A percentile compares a stretch with the other conserved stretches of the same genome.
These are phyloP conservation scores for Omphalotus olearius DNA, from an alignment of 1,284 basidiomycete genomes.

Conservation along the genomic window DNA sequence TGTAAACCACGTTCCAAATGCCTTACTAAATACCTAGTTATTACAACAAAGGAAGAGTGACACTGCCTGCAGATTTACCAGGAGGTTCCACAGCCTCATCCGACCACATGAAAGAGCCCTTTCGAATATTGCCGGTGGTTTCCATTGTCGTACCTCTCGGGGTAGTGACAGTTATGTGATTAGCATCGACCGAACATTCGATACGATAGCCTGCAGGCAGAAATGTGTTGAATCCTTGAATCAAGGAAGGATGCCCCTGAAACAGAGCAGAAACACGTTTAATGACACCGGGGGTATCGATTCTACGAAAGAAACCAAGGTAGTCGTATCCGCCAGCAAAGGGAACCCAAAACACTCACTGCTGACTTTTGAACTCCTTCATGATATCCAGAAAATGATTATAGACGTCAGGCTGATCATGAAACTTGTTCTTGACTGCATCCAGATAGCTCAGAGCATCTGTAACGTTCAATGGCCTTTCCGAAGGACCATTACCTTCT, in stretches of 20 bases:
- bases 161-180: conserved; percentile 79
- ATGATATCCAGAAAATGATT: conserved; percentile 96
- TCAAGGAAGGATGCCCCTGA: conserved; percentile 85
- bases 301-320: conserved; percentile 44
- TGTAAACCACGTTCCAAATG: conserved; percentile 3
- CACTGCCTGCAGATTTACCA: not conserved
- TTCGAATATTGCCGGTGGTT: conserved; percentile 37
- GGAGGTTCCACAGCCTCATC: conserved; percentile 3
- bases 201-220: conserved; percentile 93
- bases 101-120: conserved; percentile 32
- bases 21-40: not conserved
- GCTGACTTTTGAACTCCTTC: conserved; percentile 95
- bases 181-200: conserved; percentile 65
- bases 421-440: conserved; percentile 87
- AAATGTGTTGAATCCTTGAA: conserved; percentile 98
- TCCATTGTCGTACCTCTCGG: conserved; percentile 58
- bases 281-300: conserved; percentile 97
- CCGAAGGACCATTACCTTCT: conserved; percentile 5
- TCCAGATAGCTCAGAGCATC: conserved; percentile 95
- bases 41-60: not conserved
- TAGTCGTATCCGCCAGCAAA: not conserved
- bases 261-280: conserved; percentile 93
- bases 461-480: conserved; percentile 68
- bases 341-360: conserved; percentile 45
- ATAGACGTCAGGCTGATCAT: conserved; percentile 87